phyloP scores from a whole-genome alignment of 1,284 basidiomycete species.

The Pascua sp. region DNA sequence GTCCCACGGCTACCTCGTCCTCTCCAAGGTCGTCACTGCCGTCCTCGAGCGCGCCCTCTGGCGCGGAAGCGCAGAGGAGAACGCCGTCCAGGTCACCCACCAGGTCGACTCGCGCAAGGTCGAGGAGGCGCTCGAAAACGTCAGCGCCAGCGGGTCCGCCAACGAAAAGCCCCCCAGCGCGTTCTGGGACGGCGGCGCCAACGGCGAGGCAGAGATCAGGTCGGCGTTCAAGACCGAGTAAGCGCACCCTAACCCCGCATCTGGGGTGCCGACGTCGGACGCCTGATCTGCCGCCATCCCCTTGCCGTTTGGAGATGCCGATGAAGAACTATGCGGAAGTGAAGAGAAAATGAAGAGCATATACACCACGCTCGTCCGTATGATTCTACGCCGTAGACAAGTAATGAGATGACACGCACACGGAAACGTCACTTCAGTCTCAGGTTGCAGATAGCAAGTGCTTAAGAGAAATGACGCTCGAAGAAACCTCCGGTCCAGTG shows the following conservation, averaged over 20 bases:
- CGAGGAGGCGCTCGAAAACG: conserved; percentile 5
- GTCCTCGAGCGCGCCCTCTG: conserved; percentile 70
- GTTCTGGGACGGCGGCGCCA: conserved; percentile 44
- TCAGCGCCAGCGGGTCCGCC: conserved; percentile 3
- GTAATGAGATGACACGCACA: no score
- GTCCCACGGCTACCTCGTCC: conserved; percentile 72
- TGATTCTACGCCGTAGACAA: no score
- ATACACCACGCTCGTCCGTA: no score
- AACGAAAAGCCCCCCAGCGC: conserved; percentile 6
- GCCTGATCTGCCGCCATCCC: no score
- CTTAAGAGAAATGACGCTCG: no score
- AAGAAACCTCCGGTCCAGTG: no score
- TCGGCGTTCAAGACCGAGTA: conserved; percentile 35
- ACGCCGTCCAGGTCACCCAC: not conserved
- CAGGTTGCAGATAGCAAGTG: no score
- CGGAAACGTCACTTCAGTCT: no score
- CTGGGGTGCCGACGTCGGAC: no score
- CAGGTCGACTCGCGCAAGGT: not conserved
- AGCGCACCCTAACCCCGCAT: not conserved
- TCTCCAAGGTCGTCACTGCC: conserved; percentile 63
- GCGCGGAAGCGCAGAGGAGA: conserved; percentile 64
- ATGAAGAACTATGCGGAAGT: no score
- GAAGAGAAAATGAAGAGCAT: no score
- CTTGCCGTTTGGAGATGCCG: no score
- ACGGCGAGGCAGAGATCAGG: conserved; percentile 38